These are phyloP conservation scores for Aspergillus spinulosporus DNA, from an alignment of 2,329 filamentous ascomycete species.

Conservation along the genomic window DNA sequence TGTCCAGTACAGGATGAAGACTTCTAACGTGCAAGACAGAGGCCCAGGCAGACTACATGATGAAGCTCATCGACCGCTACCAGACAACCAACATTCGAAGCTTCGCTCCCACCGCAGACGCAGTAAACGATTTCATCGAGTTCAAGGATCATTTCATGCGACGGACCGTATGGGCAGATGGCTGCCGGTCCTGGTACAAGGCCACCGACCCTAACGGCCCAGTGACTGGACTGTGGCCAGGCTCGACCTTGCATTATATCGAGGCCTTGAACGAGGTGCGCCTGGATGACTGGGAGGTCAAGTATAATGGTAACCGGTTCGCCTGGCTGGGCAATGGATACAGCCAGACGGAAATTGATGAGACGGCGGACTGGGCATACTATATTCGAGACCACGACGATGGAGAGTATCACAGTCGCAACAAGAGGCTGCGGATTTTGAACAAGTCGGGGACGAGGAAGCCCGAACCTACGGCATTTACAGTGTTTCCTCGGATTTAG, in stretches of 20 bases:
- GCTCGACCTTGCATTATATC: constrained; percentile 26
- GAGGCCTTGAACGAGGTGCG: constrained; percentile 22
- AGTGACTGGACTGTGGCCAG: constrained; percentile 22
- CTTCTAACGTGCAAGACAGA: background rate
- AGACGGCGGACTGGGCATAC: constrained; percentile 20
- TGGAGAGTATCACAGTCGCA: constrained; percentile 13
- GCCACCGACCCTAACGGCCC: background rate
- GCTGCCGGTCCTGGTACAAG: constrained; percentile 13
- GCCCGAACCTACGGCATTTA: background rate
- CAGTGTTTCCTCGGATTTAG: constrained; percentile 5
- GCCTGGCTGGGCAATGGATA: constrained; percentile 24
- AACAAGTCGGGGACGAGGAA: constrained; percentile 2
- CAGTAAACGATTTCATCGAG: constrained; percentile 35
- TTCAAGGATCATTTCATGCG: constrained; percentile 37
- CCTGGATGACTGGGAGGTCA: constrained; percentile 26
- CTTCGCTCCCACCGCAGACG: constrained; percentile 26
- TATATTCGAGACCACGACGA: constrained; percentile 29
- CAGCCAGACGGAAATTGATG: constrained; percentile 20
- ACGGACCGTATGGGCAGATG: constrained; percentile 29
- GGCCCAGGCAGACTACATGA: constrained; percentile 27
- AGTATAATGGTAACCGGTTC: constrained; percentile 22
- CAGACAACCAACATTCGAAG: constrained; percentile 34
- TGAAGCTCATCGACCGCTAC: constrained; percentile 35
- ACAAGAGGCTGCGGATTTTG: constrained; percentile 5
- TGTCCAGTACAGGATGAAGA: background rate